Evolutionary conservation across 1,284 basidiomycete species (phyloP).

Genomic region (Erythrobasidium hasegawianum): DNA sequence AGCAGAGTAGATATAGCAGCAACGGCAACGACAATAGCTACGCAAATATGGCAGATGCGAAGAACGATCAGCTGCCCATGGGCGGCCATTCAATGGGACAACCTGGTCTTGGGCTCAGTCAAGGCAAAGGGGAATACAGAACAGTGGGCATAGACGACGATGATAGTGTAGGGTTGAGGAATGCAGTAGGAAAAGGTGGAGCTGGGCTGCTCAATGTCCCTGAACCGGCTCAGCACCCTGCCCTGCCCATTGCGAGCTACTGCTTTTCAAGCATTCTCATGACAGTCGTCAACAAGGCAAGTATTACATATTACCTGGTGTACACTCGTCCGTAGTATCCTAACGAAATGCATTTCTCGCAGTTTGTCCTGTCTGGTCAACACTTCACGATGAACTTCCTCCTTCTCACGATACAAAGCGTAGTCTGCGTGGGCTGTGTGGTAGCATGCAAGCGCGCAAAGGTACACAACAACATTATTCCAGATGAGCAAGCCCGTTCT

Average conservation of each 20-base stretch:
- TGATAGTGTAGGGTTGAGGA: slow-evolving; percentile 6
- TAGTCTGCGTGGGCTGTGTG: slow-evolving; percentile 78
- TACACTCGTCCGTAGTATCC: neutral
- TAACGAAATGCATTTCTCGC: slow-evolving; percentile 10
- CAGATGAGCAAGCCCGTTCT: neutral
- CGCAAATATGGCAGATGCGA: neutral
- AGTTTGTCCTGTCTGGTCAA: slow-evolving; percentile 92
- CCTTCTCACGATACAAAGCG: slow-evolving; percentile 83
- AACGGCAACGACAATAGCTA: neutral
- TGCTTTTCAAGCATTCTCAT: slow-evolving; percentile 93
- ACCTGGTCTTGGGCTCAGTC: neutral
- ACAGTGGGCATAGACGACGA: slow-evolving; percentile 21
- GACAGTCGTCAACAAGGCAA: slow-evolving; percentile 95
- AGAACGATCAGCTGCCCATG: slow-evolving; percentile 3
- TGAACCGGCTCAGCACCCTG: slow-evolving; percentile 26
- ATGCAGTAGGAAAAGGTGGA: slow-evolving; percentile 6
- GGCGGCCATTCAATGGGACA: slow-evolving; percentile 1
- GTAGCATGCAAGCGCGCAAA: slow-evolving; percentile 67
- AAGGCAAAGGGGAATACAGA: slow-evolving; percentile 19
- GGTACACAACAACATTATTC: slow-evolving; percentile 29
- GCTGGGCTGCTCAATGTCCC: slow-evolving; percentile 18
- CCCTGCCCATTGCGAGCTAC: slow-evolving; percentile 50
- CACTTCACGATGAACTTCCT: slow-evolving; percentile 97
- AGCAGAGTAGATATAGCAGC: no score
- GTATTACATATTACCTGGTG: no score